phyloP scores from a whole-genome alignment of 2,329 filamentous ascomycete species.

The Pezicula rhizophila region DNA sequence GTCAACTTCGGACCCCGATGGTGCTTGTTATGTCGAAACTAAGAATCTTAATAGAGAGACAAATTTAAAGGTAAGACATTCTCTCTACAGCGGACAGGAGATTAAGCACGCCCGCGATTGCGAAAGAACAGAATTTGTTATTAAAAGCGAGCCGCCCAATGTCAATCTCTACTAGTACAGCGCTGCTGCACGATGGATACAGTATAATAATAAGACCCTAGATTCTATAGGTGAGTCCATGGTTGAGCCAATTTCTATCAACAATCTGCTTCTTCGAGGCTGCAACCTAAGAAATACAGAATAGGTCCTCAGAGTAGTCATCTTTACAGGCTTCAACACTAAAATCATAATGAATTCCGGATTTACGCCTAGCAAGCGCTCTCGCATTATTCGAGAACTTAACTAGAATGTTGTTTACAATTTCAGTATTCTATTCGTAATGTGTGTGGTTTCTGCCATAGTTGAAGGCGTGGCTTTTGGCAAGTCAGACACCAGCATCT shows the following conservation, averaged over 20 bases:
- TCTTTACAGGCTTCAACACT: slow-evolving; percentile 92
- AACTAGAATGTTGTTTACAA: slow-evolving; percentile 99
- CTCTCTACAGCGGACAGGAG: slow-evolving; percentile 75
- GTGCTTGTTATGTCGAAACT: slow-evolving; percentile 94
- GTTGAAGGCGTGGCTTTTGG: slow-evolving; percentile 80
- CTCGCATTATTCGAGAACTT: slow-evolving; percentile 83
- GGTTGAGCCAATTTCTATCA: slow-evolving; percentile 89
- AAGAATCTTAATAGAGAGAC: slow-evolving; percentile 98
- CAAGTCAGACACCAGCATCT: slow-evolving; percentile 64
- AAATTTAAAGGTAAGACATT: slow-evolving; percentile 90
- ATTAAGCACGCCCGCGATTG: slow-evolving; percentile 89
- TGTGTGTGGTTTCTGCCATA: slow-evolving; percentile 83
- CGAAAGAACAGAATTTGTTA: slow-evolving; percentile 76
- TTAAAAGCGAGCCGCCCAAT: slow-evolving; percentile 88
- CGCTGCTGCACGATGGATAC: slow-evolving; percentile 80
- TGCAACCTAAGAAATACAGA: slow-evolving; percentile 94
- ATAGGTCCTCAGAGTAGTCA: slow-evolving; percentile 86
- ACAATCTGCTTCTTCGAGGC: slow-evolving; percentile 89
- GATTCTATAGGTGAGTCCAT: slow-evolving; percentile 64
- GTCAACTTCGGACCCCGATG: slow-evolving; percentile 88
- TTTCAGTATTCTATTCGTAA: slow-evolving; percentile 79
- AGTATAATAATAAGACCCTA: slow-evolving; percentile 58
- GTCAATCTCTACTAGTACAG: slow-evolving; percentile 95
- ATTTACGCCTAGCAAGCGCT: slow-evolving; percentile 87
- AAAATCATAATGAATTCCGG: slow-evolving; percentile 99